A percentile compares a stretch with the other conserved stretches of the same genome.
These are phyloP conservation scores for Xylaria sp. DNA, from an alignment of 2,329 filamentous ascomycete species.

Conservation along the genomic window DNA sequence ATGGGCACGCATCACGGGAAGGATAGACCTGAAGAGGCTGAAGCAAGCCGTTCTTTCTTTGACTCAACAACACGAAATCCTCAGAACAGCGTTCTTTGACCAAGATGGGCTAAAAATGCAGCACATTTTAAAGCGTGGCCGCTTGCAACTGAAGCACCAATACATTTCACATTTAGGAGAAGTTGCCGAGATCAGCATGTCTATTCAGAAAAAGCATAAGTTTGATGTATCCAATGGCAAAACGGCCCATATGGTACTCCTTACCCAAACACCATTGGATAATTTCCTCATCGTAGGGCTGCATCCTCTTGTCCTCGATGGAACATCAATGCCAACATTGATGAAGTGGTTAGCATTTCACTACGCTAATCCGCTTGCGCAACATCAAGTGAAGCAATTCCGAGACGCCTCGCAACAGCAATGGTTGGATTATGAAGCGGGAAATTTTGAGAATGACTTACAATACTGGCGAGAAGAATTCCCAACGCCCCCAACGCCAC, in stretches of 20 bases:
- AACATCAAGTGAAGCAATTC: slow-evolving; percentile 11
- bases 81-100: slow-evolving; percentile 27
- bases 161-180: not conserved
- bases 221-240: no score
- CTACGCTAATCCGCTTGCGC: slow-evolving; percentile 4
- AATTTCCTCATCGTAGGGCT: no score
- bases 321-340: slow-evolving; percentile 4
- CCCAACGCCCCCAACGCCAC: not conserved
- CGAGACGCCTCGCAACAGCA: slow-evolving; percentile 1
- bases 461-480: slow-evolving; percentile 8
- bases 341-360: not conserved
- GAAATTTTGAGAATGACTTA: slow-evolving; percentile 5
- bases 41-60: slow-evolving; percentile 4
- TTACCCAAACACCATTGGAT: no score
- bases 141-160: slow-evolving; percentile 1
- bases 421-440: not conserved
- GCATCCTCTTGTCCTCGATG: not conserved
- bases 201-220: no score
- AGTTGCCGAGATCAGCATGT: not conserved
- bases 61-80: slow-evolving; percentile 19
- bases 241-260: no score
- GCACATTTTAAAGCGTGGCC: slow-evolving; percentile 5
- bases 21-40: not conserved
- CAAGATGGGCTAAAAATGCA: slow-evolving; percentile 8
- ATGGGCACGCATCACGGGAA: slow-evolving; percentile 9